These are phyloP conservation scores for Carex parvula DNA, from an alignment of 176 grass and related monocot genomes.

Conservation along the genomic window DNA sequence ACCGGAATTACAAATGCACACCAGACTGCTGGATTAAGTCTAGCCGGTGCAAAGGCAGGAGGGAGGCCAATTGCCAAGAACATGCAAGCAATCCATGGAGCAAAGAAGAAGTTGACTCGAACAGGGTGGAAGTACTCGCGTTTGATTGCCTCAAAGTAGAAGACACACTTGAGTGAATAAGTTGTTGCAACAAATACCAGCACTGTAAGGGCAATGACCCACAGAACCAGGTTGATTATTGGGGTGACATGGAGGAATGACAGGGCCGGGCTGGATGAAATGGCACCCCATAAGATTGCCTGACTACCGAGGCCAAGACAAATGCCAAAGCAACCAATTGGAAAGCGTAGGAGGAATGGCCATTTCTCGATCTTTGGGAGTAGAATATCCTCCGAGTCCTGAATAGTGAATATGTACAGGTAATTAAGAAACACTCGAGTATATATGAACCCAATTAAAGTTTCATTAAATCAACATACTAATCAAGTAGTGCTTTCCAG, in stretches of 20 bases:
- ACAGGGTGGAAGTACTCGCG: slow-evolving; percentile 99
- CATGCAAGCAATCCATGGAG: slow-evolving; percentile 91
- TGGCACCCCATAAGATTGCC: slow-evolving; percentile 84
- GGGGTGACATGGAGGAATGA: slow-evolving; percentile 69
- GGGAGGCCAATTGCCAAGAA: slow-evolving; percentile 83
- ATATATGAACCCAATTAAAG: background rate
- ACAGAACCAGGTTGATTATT: slow-evolving; percentile 63
- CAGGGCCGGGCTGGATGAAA: slow-evolving; percentile 61
- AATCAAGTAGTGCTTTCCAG: background rate
- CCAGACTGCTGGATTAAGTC: slow-evolving; percentile 66
- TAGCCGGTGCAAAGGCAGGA: slow-evolving; percentile 32
- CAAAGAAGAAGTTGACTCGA: slow-evolving; percentile 96
- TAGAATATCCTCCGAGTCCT: slow-evolving; percentile 92
- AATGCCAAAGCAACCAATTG: slow-evolving; percentile 88
- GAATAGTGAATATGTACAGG: background rate
- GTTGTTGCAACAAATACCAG: slow-evolving; percentile 54
- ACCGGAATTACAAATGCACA: slow-evolving; percentile 60
- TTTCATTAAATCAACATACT: background rate
- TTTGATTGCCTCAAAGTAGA: slow-evolving; percentile 97
- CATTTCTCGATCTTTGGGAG: slow-evolving; percentile 87
- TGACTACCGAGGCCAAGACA: slow-evolving; percentile 87
- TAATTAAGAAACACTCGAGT: background rate
- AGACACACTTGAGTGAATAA: slow-evolving; percentile 86
- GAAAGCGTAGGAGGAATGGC: slow-evolving; percentile 95
- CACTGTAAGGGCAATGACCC: slow-evolving; percentile 56